Evolutionary conservation across 1,284 basidiomycete genomes (phyloP).

Genomic region (Malassezia brasiliensis): DNA sequence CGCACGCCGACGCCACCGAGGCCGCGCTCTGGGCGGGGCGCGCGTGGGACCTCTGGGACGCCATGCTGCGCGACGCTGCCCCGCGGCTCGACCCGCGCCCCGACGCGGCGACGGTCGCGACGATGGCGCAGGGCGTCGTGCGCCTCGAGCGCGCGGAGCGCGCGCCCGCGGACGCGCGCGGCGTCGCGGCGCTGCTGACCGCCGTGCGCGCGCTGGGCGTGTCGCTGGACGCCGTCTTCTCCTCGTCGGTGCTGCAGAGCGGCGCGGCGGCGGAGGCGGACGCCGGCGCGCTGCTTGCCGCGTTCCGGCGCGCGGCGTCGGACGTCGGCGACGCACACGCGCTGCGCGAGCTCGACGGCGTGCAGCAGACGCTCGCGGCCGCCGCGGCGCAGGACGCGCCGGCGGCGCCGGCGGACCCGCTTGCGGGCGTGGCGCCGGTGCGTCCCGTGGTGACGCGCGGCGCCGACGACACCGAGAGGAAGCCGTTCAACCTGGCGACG

Average conservation of each 20-base stretch:
- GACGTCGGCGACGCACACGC: constrained; percentile 25
- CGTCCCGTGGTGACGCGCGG: constrained; percentile 27
- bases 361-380: constrained; percentile 19
- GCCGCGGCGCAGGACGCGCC: constrained; percentile 7
- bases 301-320: constrained; percentile 21
- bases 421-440: constrained; percentile 23
- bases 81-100: constrained; percentile 25
- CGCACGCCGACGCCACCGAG: constrained; percentile 23
- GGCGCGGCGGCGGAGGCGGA: neutral
- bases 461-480: constrained; percentile 17
- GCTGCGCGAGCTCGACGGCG: constrained; percentile 28
- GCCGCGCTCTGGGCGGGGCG: constrained; percentile 21
- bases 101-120: constrained; percentile 28
- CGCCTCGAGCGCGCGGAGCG: constrained; percentile 22
- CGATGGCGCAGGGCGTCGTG: constrained; percentile 35
- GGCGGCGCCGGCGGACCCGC: neutral
- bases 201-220: constrained; percentile 14
- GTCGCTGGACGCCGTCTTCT: constrained; percentile 30
- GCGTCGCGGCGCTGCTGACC: constrained; percentile 17
- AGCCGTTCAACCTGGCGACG: constrained; percentile 36
- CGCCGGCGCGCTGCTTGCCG: constrained; percentile 15
- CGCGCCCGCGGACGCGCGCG: constrained; percentile 23
- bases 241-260: constrained; percentile 27
- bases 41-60: constrained; percentile 31
- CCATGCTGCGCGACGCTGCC: constrained; percentile 22